A percentile compares a stretch with the other conserved stretches of the same genome.
phyloP scores from a whole-genome alignment of 495 filamentous ascomycete species.

The Podospora australis region DNA sequence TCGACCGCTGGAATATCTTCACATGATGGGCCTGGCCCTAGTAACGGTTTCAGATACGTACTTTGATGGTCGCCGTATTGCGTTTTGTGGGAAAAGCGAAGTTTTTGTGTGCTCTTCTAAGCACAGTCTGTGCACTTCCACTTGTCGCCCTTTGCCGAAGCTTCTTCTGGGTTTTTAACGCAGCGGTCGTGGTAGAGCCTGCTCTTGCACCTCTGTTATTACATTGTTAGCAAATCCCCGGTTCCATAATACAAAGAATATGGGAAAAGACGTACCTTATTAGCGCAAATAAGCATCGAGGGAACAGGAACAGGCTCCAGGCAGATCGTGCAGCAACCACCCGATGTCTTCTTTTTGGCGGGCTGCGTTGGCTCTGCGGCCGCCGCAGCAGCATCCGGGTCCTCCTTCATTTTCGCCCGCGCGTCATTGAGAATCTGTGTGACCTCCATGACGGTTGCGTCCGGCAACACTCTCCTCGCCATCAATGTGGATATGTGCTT shows the following conservation, averaged over 20 bases:
- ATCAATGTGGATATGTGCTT: constrained; percentile 41
- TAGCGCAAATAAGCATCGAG: constrained; percentile 34
- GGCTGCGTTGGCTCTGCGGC: constrained; percentile 16
- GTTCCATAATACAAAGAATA: not conserved
- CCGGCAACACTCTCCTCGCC: constrained; percentile 33
- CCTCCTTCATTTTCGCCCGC: constrained; percentile 9
- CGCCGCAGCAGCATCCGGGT: not conserved
- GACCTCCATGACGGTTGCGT: constrained; percentile 28
- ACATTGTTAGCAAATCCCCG: constrained; percentile 10
- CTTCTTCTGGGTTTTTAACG: constrained; percentile 14
- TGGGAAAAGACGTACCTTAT: constrained; percentile 30
- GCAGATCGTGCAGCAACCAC: constrained; percentile 35
- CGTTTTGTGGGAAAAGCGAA: too few relatives aligned
- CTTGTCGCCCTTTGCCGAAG: constrained; percentile 1
- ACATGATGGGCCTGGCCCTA: too few relatives aligned
- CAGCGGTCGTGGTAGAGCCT: constrained; percentile 25
- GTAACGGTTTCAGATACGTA: too few relatives aligned
- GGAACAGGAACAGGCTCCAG: constrained; percentile 33
- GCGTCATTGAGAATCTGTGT: constrained; percentile 33
- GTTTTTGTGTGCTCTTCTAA: too few relatives aligned
- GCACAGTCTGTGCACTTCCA: constrained; percentile 21
- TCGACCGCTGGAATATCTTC: too few relatives aligned
- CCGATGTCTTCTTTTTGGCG: constrained; percentile 22
- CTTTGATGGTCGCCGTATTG: too few relatives aligned
- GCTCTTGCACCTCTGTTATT: constrained; percentile 28